phyloP scores from a whole-genome alignment of 768 basidiomycete genomes.

The Mycena maculata region DNA sequence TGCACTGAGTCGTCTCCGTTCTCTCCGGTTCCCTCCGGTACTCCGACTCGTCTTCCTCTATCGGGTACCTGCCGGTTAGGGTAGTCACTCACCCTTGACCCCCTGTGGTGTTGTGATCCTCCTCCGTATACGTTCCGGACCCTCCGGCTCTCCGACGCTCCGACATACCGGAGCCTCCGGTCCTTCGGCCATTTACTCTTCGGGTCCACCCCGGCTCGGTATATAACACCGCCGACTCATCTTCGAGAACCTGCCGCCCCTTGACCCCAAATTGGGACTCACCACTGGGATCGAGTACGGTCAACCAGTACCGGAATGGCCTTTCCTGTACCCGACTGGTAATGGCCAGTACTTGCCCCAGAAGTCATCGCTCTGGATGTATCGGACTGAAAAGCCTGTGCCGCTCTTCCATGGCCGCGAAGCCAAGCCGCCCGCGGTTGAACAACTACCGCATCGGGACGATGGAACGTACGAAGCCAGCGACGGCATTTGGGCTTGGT shows the following conservation, averaged over 20 bases:
- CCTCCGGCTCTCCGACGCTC: too few relatives aligned
- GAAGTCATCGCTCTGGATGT: not conserved
- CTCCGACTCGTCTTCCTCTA: too few relatives aligned
- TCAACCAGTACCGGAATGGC: not conserved
- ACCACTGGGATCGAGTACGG: not conserved
- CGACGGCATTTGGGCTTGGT: not conserved
- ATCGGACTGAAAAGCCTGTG: not conserved
- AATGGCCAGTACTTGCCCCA: not conserved
- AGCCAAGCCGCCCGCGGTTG: not conserved
- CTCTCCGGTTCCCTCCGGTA: too few relatives aligned
- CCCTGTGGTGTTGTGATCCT: too few relatives aligned
- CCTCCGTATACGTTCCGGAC: too few relatives aligned
- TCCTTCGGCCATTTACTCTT: too few relatives aligned
- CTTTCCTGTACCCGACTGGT: not conserved
- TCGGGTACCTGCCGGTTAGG: too few relatives aligned
- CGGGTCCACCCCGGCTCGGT: too few relatives aligned
- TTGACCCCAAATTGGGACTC: not conserved
- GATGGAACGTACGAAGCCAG: not conserved
- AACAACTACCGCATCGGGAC: not conserved
- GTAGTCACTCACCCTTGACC: too few relatives aligned
- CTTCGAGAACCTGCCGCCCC: not conserved
- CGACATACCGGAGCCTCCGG: too few relatives aligned
- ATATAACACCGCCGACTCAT: too few relatives aligned
- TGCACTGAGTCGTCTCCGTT: too few relatives aligned
- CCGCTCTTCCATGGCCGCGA: not conserved